Evolutionary conservation across 805 yeast species (phyloP).

Genomic region (Ogataea degrootiae): DNA sequence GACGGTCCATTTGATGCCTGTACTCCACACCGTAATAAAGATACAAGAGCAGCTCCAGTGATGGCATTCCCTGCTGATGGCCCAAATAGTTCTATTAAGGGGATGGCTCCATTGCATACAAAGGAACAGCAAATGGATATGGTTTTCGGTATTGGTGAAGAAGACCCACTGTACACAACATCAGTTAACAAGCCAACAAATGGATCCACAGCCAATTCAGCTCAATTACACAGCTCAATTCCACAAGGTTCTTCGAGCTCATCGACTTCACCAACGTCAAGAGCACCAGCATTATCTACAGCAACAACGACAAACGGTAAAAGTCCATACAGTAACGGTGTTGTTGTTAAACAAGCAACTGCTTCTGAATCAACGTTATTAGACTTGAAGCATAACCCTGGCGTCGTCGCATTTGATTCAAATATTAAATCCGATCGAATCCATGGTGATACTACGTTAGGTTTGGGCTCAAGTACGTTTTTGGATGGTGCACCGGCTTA

Average conservation of each 20-base stretch:
- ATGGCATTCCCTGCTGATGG: slow-evolving; percentile 95
- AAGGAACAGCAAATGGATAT: slow-evolving; percentile 63
- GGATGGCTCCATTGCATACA: slow-evolving; percentile 49
- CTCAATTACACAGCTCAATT: background rate
- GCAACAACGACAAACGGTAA: slow-evolving; percentile 9
- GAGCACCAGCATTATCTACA: background rate
- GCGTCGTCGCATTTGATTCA: slow-evolving; percentile 66
- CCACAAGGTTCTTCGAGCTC: background rate
- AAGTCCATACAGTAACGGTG: slow-evolving; percentile 29
- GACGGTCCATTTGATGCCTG: slow-evolving; percentile 99
- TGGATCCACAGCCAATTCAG: too few relatives aligned
- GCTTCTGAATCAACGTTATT: slow-evolving; percentile 20
- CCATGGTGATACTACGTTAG: slow-evolving; percentile 83
- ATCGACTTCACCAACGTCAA: background rate
- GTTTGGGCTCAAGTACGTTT: slow-evolving; percentile 89
- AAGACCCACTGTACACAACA: slow-evolving; percentile 35
- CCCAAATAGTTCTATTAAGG: slow-evolving; percentile 81
- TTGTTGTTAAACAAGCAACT: slow-evolving; percentile 25
- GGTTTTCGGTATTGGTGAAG: slow-evolving; percentile 70
- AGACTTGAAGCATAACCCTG: slow-evolving; percentile 44
- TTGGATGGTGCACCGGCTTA: slow-evolving; percentile 93
- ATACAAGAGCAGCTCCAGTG: slow-evolving; percentile 76
- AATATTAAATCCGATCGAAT: slow-evolving; percentile 62
- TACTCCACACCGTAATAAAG: slow-evolving; percentile 89
- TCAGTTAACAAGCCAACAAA: slow-evolving; percentile 5